These are phyloP conservation scores for Vigna trinervia DNA, from an alignment of 306 rosid species.

Conservation along the genomic window DNA sequence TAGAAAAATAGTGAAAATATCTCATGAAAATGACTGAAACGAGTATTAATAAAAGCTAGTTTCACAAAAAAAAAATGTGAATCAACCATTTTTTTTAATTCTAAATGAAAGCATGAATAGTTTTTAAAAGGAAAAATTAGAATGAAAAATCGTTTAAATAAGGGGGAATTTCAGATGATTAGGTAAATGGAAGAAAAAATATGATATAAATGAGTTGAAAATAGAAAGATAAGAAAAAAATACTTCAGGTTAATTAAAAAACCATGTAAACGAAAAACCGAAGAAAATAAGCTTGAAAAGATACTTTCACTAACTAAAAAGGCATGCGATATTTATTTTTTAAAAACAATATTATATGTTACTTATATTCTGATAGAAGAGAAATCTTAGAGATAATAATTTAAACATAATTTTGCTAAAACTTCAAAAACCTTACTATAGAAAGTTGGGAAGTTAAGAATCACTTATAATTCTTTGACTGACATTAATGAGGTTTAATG, in stretches of 20 bases:
- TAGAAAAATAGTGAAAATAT: neutral
- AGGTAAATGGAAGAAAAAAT: neutral
- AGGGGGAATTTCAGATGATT: neutral
- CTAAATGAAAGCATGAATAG: neutral
- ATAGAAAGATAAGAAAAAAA: neutral
- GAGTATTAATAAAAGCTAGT: neutral
- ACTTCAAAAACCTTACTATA: too few relatives aligned
- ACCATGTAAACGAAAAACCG: neutral
- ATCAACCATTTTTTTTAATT: neutral
- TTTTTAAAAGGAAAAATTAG: neutral
- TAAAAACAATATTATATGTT: too few relatives aligned
- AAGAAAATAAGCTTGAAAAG: neutral
- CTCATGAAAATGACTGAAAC: neutral
- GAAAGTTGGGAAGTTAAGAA: too few relatives aligned
- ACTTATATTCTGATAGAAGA: too few relatives aligned
- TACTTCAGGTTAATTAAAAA: neutral
- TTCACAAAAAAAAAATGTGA: neutral
- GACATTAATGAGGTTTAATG: too few relatives aligned
- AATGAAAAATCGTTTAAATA: neutral
- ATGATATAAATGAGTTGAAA: neutral
- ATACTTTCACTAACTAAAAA: neutral
- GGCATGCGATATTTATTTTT: neutral
- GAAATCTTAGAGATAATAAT: too few relatives aligned
- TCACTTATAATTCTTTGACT: too few relatives aligned
- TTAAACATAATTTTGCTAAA: too few relatives aligned